Conservation (phyloP, 306 rosid species). For the Trichosanthes cucumerina region DNA sequence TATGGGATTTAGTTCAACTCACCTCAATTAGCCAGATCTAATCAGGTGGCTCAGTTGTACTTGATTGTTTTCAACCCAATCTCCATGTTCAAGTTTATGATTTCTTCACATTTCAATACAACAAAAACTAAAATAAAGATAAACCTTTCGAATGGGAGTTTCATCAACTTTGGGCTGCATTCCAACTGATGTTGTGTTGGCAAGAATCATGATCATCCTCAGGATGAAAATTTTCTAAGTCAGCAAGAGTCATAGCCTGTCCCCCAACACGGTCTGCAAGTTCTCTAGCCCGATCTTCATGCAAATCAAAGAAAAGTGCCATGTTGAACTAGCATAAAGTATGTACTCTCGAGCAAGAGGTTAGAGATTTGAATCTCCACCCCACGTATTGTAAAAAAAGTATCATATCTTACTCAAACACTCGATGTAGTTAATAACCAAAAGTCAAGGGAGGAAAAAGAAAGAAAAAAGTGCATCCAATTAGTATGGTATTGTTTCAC, state of each 20-base stretch:
- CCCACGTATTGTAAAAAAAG: too few relatives aligned
- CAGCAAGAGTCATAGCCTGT: slow-evolving; percentile 64
- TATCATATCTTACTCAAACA: slow-evolving; percentile 2
- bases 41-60: not conserved
- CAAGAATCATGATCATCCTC: slow-evolving; percentile 93
- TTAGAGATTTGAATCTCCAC: too few relatives aligned
- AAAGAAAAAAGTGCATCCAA: not conserved
- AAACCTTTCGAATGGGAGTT: slow-evolving; percentile 81
- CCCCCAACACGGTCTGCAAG: slow-evolving; percentile 73
- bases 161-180: slow-evolving; percentile 88
- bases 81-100: not conserved
- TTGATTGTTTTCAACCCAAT: not conserved
- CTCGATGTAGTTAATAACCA: not conserved
- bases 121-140: not conserved
- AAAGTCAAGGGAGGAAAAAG: not conserved
- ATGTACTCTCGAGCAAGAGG: too few relatives aligned
- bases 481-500: not conserved
- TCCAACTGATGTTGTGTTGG: slow-evolving; percentile 86
- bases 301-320: slow-evolving; percentile 15
- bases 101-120: not conserved
- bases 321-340: too few relatives aligned
- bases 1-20: not conserved
- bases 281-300: slow-evolving; percentile 74
- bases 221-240: slow-evolving; percentile 57
- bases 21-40: not conserved